phyloP scores from a whole-genome alignment of 2,329 filamentous ascomycete genomes.

The Aquanectria penicillioides region DNA sequence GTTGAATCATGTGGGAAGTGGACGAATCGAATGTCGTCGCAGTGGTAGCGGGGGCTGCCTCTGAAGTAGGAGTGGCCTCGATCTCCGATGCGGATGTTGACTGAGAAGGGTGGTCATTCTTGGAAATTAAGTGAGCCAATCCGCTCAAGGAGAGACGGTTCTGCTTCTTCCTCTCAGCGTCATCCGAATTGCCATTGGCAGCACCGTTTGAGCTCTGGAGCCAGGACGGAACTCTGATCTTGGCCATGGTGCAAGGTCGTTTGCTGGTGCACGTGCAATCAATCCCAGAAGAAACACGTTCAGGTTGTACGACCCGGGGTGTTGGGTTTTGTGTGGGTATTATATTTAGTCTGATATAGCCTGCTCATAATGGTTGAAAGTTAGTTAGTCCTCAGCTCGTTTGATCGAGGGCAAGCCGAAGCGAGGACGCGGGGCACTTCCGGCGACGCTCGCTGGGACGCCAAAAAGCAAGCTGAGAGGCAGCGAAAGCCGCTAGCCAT shows the following conservation, averaged over 20 bases:
- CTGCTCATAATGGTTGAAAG: slow-evolving; percentile 6
- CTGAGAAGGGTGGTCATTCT: slow-evolving; percentile 28
- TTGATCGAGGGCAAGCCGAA: not conserved
- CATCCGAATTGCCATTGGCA: slow-evolving; percentile 17
- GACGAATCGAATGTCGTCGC: slow-evolving; percentile 20
- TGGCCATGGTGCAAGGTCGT: slow-evolving; percentile 25
- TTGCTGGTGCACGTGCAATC: not conserved
- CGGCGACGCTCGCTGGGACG: slow-evolving; percentile 1
- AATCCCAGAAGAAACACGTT: not conserved
- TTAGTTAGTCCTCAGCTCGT: slow-evolving; percentile 9
- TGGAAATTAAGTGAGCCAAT: slow-evolving; percentile 39
- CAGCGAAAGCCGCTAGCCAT: slow-evolving; percentile 9
- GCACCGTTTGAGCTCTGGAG: slow-evolving; percentile 37
- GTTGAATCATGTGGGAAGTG: slow-evolving; percentile 52
- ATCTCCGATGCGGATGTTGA: slow-evolving; percentile 5
- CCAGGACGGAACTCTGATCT: slow-evolving; percentile 47
- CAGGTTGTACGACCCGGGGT: not conserved
- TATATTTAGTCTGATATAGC: not conserved
- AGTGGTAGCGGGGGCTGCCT: not conserved
- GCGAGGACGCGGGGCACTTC: slow-evolving; percentile 2
- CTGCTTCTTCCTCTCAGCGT: slow-evolving; percentile 46
- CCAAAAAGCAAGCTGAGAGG: slow-evolving; percentile 21
- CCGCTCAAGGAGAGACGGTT: slow-evolving; percentile 47
- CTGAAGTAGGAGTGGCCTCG: not conserved
- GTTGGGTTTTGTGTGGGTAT: not conserved